Evolutionary conservation across 768 basidiomycete species (phyloP).

Genomic region (Rickenella mellea): DNA sequence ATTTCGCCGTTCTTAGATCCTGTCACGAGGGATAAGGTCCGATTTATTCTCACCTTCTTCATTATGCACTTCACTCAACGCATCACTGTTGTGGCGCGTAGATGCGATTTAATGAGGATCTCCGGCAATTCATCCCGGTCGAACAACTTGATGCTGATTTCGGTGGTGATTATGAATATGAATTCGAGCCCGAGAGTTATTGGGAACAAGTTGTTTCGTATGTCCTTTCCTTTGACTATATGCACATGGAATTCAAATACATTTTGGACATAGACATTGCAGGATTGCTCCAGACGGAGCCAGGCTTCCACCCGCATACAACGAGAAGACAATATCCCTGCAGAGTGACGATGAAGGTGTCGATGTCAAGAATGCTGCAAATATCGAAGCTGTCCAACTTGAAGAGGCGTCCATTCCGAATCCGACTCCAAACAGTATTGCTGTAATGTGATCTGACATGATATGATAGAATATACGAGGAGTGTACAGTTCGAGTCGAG

Average conservation of each 20-base stretch:
- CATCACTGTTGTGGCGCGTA: slow-evolving; percentile 16
- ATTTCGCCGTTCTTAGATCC: slow-evolving; percentile 85
- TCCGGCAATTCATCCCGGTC: slow-evolving; percentile 62
- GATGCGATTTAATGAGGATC: slow-evolving; percentile 86
- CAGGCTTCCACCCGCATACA: slow-evolving; percentile 23
- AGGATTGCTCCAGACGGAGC: slow-evolving; percentile 49
- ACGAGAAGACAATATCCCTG: no score
- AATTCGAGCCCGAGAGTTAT: slow-evolving; percentile 66
- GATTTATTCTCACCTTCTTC: slow-evolving; percentile 8
- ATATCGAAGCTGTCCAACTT: no score
- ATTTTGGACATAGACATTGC: slow-evolving; percentile 33
- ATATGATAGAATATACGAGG: no score
- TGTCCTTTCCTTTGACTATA: slow-evolving; percentile 11
- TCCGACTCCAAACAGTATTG: no score
- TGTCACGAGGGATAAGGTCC: slow-evolving; percentile 78
- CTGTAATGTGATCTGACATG: no score
- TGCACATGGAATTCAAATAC: neutral
- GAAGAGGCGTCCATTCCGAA: no score
- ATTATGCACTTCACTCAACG: neutral
- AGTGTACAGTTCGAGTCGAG: no score
- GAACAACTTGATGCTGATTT: slow-evolving; percentile 78
- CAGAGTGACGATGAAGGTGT: no score
- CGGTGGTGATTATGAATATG: slow-evolving; percentile 64
- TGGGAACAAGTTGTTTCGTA: slow-evolving; percentile 74
- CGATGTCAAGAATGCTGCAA: no score